Evolutionary conservation across 192 early-diverging fungal genomes (phyloP).

Genomic region (Coemansia biformis): DNA sequence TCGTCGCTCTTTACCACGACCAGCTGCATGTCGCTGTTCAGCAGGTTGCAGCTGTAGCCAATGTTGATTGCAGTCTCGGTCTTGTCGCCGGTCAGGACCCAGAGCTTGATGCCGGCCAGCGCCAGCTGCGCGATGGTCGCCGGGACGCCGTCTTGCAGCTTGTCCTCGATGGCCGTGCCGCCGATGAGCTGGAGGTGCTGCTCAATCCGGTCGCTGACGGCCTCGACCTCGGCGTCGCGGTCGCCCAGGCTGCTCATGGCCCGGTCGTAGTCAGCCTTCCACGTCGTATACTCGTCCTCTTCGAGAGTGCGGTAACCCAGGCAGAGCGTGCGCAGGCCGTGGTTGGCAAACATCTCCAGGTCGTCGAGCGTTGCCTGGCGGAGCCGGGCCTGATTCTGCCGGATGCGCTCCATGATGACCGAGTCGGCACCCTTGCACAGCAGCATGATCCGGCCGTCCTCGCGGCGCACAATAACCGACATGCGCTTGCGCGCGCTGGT

Average conservation of each 20-base stretch:
- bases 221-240: conserved; percentile 78
- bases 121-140: conserved; percentile 82
- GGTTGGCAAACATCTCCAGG: conserved; percentile 80
- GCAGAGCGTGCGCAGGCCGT: conserved; percentile 81
- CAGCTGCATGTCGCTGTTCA: conserved; percentile 77
- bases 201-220: conserved; percentile 75
- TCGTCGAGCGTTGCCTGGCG: conserved; percentile 65
- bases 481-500: conserved; percentile 95
- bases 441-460: conserved; percentile 69
- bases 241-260: conserved; percentile 69
- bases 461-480: conserved; percentile 80
- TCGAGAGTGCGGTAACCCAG: conserved; percentile 69
- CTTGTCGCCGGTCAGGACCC: conserved; percentile 98
- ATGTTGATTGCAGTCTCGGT: conserved; percentile 98
- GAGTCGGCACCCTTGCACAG: conserved; percentile 94
- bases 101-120: conserved; percentile 86
- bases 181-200: conserved; percentile 74
- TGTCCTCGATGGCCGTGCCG: conserved; percentile 97
- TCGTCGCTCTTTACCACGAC: conserved; percentile 65
- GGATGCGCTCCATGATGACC: conserved; percentile 81
- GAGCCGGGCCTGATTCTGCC: conserved; percentile 62
- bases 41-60: conserved; percentile 88
- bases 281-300: conserved; percentile 64
- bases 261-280: conserved; percentile 66
- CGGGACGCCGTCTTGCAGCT: conserved; percentile 95